These are phyloP conservation scores for Sporodiniella umbellata DNA, from an alignment of 371 early-diverging fungal genomes.

Conservation along the genomic window DNA sequence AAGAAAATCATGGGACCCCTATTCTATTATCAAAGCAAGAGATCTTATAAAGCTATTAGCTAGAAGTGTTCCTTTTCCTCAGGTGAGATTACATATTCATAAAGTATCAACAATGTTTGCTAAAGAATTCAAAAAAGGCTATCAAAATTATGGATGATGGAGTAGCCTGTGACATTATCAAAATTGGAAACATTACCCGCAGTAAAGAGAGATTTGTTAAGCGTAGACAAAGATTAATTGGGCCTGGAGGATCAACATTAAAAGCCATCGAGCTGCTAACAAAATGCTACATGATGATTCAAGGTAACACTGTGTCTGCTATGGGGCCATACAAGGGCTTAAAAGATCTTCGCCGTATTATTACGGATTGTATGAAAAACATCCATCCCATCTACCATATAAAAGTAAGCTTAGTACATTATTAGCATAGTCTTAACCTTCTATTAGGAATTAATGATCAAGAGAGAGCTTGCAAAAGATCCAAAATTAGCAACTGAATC, in stretches of 20 bases:
- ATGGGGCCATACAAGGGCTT: constrained; percentile 95
- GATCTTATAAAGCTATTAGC: constrained; percentile 96
- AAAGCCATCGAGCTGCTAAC: constrained; percentile 98
- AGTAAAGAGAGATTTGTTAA: constrained; percentile 98
- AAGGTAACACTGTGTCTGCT: constrained; percentile 95
- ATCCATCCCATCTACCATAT: constrained; percentile 99
- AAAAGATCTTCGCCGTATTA: constrained; percentile 88
- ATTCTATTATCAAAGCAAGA: constrained; percentile 93
- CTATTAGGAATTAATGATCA: constrained; percentile 92
- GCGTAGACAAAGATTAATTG: constrained; percentile 95
- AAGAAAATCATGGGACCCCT: constrained; percentile 96
- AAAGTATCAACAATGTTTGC: too few species aligned
- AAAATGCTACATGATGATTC: constrained; percentile 94
- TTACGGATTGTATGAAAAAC: constrained; percentile 98
- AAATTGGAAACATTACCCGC: constrained; percentile 91
- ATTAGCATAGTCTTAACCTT: not conserved
- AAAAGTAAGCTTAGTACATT: too few species aligned
- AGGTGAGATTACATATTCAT: constrained; percentile 52
- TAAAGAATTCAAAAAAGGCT: constrained; percentile 49
- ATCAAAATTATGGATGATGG: constrained; percentile 93
- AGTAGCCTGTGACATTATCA: constrained; percentile 94
- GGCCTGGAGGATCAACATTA: constrained; percentile 97
- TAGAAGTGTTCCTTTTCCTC: constrained; percentile 93
- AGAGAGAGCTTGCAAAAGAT: constrained; percentile 97
- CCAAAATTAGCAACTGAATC: constrained; percentile 91